Base-by-base conservation (phyloP, 306 rosid genomes). In the Pyrus pyrifolia region DNA sequence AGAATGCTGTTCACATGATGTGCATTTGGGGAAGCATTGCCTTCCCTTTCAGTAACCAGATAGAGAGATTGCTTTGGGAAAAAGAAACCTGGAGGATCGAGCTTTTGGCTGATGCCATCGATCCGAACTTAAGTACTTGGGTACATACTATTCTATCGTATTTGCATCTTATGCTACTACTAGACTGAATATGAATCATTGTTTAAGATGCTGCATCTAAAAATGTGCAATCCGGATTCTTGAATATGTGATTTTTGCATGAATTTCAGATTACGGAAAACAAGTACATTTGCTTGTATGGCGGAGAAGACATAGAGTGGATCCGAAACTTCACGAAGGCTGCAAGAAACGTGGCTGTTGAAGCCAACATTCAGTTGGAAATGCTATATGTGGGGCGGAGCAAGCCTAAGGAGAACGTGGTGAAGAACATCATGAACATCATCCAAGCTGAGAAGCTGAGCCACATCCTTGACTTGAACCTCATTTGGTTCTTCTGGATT, bases 401-500 rank as follows among this genome's bases (percentile, higher is more conserved):
- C 84, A 86, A 89, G 44, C 77, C 89, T 19, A 82, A 87, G 17
- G 86, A 89, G 64, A 84, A 72, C 75, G 71, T 81, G 7, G 42
- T 9, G 31, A 80, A 2, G 23, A 74, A 70, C 69, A 83, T 67
- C 83, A 61, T 23, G 0, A 60, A 25, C 21, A 62, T 79, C 13
- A 55, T 29, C 19, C 29, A 6, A 22, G 5, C 65, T 23, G 91
- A 88, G 55, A 81, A 75, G 0, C 58, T 89, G 25, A 85, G 93
- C 84, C 71, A 42, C 53, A 15, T 64, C 60, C 76, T 86, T 0
- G 91, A 91, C 38, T 49, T 51, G 33, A 68, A 63, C 53, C 46
- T 72, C 42, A 85, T 85, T 3, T 91, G 97, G 97, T 89, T 79
- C 88, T 91, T 91, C 81, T 91, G 97, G 97, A 78, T 83, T 74